Evolutionary conservation across 1,139 yeast species (phyloP).

Genomic region (Saccharomyces pastorianus): DNA sequence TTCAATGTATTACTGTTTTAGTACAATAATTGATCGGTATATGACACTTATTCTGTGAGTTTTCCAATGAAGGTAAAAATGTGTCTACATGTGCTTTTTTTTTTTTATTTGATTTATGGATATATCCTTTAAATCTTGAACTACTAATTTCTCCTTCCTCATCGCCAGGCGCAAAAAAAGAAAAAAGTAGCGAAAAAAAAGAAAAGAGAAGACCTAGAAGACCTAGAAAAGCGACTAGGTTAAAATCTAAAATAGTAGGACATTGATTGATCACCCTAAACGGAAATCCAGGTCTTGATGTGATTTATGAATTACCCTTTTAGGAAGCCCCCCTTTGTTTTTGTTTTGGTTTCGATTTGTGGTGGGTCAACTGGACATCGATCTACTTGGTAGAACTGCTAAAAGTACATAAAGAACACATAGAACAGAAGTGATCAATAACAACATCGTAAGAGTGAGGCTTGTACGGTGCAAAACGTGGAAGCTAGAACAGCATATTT

Average conservation of each 20-base stretch:
- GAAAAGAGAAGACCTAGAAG: not conserved
- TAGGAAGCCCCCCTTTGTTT: not conserved
- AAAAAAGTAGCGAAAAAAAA: not conserved
- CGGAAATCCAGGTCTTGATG: not conserved
- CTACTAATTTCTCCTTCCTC: not conserved
- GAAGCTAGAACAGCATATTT: not conserved
- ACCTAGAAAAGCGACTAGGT: not conserved
- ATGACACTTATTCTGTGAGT: not conserved
- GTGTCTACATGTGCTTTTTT: not conserved
- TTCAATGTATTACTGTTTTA: not conserved
- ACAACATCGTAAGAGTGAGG: not conserved
- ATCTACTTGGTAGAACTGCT: not conserved
- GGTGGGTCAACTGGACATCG: not conserved
- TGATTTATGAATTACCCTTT: not conserved
- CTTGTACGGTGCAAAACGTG: not conserved
- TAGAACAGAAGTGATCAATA: not conserved
- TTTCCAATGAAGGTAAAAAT: not conserved
- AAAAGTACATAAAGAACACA: not conserved
- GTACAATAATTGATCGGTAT: not conserved
- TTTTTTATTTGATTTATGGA: not conserved
- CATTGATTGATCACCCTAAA: not conserved
- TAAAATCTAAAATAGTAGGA: not conserved
- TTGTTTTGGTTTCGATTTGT: not conserved
- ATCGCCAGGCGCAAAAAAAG: not conserved
- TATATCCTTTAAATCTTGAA: not conserved